Conservation (phyloP, 768 basidiomycete species). For the Phlegmacium glaucopus region DNA sequence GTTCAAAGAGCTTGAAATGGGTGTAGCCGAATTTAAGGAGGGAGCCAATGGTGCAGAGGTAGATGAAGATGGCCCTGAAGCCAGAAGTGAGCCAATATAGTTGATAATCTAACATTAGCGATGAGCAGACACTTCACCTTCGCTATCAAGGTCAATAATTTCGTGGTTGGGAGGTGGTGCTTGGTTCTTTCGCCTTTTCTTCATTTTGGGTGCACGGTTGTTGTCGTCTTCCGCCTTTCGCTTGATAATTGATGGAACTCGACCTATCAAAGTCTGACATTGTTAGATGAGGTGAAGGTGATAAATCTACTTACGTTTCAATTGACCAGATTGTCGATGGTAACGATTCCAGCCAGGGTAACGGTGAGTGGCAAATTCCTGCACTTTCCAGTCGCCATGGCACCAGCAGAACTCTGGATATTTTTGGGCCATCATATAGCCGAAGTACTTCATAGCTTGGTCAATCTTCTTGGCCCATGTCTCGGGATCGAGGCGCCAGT, state of each 20-base stretch:
- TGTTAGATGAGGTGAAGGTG: neutral
- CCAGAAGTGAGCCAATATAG: too few relatives aligned
- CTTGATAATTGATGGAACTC: neutral
- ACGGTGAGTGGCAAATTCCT: constrained; percentile 1
- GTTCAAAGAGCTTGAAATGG: too few relatives aligned
- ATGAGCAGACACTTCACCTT: neutral
- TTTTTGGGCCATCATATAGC: neutral
- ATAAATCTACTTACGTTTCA: neutral
- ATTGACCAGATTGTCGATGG: neutral
- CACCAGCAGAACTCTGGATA: constrained; percentile 4
- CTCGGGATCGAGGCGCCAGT: neutral
- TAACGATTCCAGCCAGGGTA: constrained; percentile 4
- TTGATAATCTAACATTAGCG: too few relatives aligned
- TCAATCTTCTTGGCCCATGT: constrained; percentile 4
- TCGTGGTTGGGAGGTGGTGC: neutral
- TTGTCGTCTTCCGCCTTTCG: neutral
- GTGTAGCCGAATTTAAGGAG: too few relatives aligned
- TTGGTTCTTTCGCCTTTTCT: neutral
- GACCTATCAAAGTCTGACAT: neutral
- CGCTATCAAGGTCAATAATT: neutral
- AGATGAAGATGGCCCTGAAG: too few relatives aligned
- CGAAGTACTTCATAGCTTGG: neutral
- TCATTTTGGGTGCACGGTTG: neutral
- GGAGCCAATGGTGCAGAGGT: too few relatives aligned
- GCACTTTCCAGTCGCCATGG: constrained; percentile 2